Conservation (phyloP, 805 yeast genomes). For the Priceomyces fermenticarens region DNA sequence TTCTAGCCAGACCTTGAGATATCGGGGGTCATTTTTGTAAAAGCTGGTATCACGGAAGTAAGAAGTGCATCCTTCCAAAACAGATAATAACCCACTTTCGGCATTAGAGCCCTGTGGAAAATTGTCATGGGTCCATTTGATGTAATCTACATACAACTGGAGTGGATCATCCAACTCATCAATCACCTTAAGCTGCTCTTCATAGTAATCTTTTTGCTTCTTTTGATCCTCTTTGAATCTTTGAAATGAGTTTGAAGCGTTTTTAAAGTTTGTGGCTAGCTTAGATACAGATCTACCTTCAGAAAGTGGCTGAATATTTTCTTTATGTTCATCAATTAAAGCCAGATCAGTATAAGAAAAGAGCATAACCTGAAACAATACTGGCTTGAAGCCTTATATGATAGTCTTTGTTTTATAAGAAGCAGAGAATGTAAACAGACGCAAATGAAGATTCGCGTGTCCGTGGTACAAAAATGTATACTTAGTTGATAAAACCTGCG, state of each 20-base stretch:
- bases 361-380: neutral
- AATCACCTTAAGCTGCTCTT: conserved; percentile 43
- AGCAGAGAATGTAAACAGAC: neutral
- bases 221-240: conserved; percentile 21
- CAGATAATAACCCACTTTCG: conserved; percentile 61
- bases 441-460: neutral
- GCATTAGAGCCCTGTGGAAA: conserved; percentile 60
- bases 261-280: conserved; percentile 43
- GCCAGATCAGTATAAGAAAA: conserved; percentile 9
- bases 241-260: conserved; percentile 13
- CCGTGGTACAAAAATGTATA: conserved; percentile 1
- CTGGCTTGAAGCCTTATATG: neutral
- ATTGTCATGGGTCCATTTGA: conserved; percentile 65
- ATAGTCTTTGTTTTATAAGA: too few species aligned
- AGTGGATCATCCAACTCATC: conserved; percentile 82
- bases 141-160: conserved; percentile 69
- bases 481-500: neutral
- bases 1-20: conserved; percentile 75
- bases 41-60: conserved; percentile 60
- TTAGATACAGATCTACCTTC: conserved; percentile 69
- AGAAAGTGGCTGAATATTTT: conserved; percentile 63
- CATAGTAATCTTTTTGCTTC: conserved; percentile 46
- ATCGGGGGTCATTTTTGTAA: conserved; percentile 82
- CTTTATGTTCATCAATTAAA: conserved; percentile 54
- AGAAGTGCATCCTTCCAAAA: conserved; percentile 71